phyloP scores from a whole-genome alignment of 805 yeast species.

The Isabelozyma pseudorhagii region DNA sequence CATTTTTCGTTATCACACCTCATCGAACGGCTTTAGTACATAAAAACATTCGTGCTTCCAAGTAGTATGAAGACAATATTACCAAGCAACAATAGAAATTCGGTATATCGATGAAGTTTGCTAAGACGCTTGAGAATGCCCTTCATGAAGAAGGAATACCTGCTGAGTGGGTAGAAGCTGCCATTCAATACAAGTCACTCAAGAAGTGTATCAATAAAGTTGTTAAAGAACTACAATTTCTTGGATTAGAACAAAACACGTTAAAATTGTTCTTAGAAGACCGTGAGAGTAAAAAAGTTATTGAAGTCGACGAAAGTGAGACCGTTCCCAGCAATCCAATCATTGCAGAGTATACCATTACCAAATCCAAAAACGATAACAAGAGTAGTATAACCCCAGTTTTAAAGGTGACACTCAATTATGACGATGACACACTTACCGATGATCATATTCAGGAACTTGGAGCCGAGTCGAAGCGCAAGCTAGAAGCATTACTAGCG shows the following conservation, averaged over 20 bases:
- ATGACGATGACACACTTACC: conserved; percentile 20
- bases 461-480: conserved; percentile 23
- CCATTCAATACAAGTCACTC: conserved; percentile 68
- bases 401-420: conserved; percentile 36
- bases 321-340: conserved; percentile 35
- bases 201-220: conserved; percentile 66
- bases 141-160: conserved; percentile 62
- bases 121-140: conserved; percentile 64
- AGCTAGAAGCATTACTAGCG: conserved; percentile 21
- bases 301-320: conserved; percentile 32
- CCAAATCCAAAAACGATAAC: conserved; percentile 20
- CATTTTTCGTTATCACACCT: background rate
- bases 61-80: background rate
- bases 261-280: conserved; percentile 34
- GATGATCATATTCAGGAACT: conserved; percentile 32
- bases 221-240: conserved; percentile 56
- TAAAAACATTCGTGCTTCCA: background rate
- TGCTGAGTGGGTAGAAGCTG: conserved; percentile 61
- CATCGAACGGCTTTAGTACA: background rate
- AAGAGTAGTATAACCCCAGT: conserved; percentile 30
- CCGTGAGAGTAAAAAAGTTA: conserved; percentile 14
- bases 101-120: conserved; percentile 59
- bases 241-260: conserved; percentile 54
- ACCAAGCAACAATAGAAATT: background rate
- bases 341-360: conserved; percentile 40